phyloP scores from a whole-genome alignment of 75 land plant species.

The Sequoia sempervirens region DNA sequence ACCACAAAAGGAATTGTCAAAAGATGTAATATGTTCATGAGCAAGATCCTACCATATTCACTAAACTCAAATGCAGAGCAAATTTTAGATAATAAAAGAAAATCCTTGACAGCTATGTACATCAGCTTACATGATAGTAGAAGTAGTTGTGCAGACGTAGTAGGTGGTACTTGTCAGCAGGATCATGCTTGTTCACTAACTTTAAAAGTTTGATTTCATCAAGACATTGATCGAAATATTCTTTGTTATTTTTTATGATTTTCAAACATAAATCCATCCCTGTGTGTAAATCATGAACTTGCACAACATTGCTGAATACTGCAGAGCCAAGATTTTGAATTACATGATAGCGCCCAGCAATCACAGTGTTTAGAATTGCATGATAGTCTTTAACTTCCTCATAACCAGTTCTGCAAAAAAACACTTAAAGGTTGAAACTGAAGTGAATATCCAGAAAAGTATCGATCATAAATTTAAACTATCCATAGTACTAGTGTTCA shows the following conservation, averaged over 20 bases:
- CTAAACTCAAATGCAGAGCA: neutral
- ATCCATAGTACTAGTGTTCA: neutral
- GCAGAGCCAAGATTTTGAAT: constrained; percentile 98
- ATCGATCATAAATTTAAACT: neutral
- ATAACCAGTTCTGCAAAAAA: constrained; percentile 83
- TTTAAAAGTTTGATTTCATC: constrained; percentile 99
- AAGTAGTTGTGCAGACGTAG: constrained; percentile 95
- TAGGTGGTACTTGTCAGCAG: constrained; percentile 92
- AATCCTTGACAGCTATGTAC: neutral
- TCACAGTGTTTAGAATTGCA: constrained; percentile 85
- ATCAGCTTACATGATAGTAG: constrained; percentile 79
- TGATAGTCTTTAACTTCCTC: constrained; percentile 98
- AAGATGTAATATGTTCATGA: neutral
- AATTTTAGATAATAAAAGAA: neutral
- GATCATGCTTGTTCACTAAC: constrained; percentile 96
- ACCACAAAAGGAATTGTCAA: neutral
- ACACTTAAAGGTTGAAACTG: neutral
- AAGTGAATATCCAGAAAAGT: neutral
- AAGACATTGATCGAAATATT: constrained; percentile 98
- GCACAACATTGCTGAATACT: constrained; percentile 98
- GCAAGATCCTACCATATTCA: neutral
- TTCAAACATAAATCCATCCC: constrained; percentile 99
- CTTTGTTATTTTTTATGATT: constrained; percentile 98
- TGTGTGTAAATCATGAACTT: constrained; percentile 94
- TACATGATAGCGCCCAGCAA: constrained; percentile 99